Evolutionary conservation across 352 stramenopile genomes (phyloP).

Genomic region (Phytophthora pluvialis): DNA sequence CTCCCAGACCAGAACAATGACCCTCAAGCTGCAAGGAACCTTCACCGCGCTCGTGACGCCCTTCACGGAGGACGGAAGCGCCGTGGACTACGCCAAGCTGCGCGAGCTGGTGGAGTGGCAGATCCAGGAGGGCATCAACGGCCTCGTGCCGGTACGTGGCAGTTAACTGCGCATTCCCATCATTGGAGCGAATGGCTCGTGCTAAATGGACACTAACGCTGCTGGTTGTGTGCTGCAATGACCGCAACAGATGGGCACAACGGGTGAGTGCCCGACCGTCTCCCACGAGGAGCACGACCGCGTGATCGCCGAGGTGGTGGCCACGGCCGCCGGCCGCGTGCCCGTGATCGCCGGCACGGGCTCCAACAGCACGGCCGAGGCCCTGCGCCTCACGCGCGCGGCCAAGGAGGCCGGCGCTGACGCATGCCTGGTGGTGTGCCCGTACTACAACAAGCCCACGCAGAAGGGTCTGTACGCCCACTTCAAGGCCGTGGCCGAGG

Average conservation of each 20-base stretch:
- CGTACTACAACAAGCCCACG: constrained; percentile 99
- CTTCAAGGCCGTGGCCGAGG: constrained; percentile 90
- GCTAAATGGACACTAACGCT: constrained; percentile 3
- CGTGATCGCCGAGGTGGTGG: constrained; percentile 93
- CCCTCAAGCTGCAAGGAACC: constrained; percentile 73
- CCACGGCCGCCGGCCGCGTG: constrained; percentile 81
- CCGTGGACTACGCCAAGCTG: constrained; percentile 94
- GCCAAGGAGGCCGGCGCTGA: constrained; percentile 94
- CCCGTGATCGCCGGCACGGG: constrained; percentile 96
- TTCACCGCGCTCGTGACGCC: constrained; percentile 97
- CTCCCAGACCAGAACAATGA: constrained; percentile 37
- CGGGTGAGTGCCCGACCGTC: constrained; percentile 96
- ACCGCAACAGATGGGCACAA: constrained; percentile 91
- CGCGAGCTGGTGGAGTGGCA: constrained; percentile 93
- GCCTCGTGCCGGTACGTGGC: constrained; percentile 91
- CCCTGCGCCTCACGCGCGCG: constrained; percentile 84
- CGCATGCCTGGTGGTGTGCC: constrained; percentile 95
- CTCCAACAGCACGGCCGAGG: constrained; percentile 93
- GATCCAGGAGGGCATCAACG: constrained; percentile 94
- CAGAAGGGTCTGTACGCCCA: constrained; percentile 95
- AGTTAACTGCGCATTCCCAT: not conserved
- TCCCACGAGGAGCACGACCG: constrained; percentile 95
- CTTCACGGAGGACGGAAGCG: constrained; percentile 91
- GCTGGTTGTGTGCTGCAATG: not conserved
- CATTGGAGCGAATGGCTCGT: not conserved